Conservation (phyloP, 148 eudicot genomes). For the Mesembryanthemum crystallinum region DNA sequence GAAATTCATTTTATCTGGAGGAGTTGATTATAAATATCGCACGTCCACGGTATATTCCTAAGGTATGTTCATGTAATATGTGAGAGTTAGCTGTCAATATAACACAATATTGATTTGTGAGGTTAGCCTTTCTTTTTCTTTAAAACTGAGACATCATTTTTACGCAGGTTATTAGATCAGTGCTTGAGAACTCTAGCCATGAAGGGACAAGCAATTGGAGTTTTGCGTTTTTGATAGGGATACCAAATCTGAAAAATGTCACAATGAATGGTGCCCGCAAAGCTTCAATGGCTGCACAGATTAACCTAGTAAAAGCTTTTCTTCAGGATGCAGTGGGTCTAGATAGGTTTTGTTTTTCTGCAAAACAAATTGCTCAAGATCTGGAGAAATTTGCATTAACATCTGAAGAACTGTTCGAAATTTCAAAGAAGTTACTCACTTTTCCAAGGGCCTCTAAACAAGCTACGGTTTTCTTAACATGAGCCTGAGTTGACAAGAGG, state of each 20-base stretch:
- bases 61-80: not conserved
- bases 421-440: not conserved
- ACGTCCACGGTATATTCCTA: not conserved
- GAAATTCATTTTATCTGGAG: conserved; percentile 6
- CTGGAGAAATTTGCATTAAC: not conserved
- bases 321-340: not conserved
- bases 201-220: not conserved
- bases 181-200: not conserved
- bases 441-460: conserved; percentile 1
- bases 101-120: not conserved
- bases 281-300: not conserved
- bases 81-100: not conserved
- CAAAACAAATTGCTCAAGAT: not conserved
- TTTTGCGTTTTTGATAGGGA: conserved; percentile 7
- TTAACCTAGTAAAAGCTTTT: not conserved
- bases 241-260: conserved; percentile 2
- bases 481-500: not conserved
- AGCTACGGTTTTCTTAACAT: not conserved
- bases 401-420: not conserved
- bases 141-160: too few species aligned
- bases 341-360: not conserved
- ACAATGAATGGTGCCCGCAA: not conserved
- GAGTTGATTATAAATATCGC: not conserved
- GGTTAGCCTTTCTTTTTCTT: not conserved
- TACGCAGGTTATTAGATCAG: not conserved